Evolutionary conservation across 352 stramenopile species (phyloP), one percentile per base, ranked within the genome.

Genomic region (Globisporangium spiculum): DNA sequence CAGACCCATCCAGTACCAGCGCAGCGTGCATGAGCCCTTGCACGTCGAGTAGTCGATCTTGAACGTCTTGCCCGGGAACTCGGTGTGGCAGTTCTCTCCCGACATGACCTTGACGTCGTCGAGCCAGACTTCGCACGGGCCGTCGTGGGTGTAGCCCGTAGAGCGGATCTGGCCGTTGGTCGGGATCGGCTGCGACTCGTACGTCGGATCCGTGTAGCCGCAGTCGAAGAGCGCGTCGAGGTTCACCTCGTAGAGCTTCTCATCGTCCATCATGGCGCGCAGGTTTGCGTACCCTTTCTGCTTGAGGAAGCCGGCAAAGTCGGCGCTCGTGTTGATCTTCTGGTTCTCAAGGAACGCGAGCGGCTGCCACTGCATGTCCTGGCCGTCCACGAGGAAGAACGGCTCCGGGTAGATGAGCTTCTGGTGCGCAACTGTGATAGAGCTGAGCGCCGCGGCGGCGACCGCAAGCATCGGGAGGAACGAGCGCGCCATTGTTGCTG

Each of bases 341-440:
- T 86, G 78, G 53, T 85, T 72, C 67, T 89, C 74, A 44, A 89
- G 66, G 62, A 81, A 85, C 41, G 80, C 80, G 65, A 86, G 70
- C 14, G 80, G 71, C 34, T 52, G 52, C 56, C 55, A 69, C 44
- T 73, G 55, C 22, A 27, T 27, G 32, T 71, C 64, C 26, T 74
- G 55, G 26, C 76, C 78, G 71, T 88, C 80, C 41, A 88, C 76
- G 52, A 86, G 68, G 74, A 81, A 88, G 70, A 86, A 86, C 12
- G 80, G 80, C 56, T 77, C 58, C 8, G 80, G 80, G 12, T 80
- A 70, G 16, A 74, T 67, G 56, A 88, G 63, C 53, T 81, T 66
- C 24, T 88, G 80, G n/a, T 81, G 76, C 65, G 83, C 80, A 52
- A 59, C 54, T 18, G 34, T 55, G 16, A 32, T 32, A 14, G 57